phyloP scores from a whole-genome alignment of 2,329 filamentous ascomycete species.

The Colletotrichum sp. region DNA sequence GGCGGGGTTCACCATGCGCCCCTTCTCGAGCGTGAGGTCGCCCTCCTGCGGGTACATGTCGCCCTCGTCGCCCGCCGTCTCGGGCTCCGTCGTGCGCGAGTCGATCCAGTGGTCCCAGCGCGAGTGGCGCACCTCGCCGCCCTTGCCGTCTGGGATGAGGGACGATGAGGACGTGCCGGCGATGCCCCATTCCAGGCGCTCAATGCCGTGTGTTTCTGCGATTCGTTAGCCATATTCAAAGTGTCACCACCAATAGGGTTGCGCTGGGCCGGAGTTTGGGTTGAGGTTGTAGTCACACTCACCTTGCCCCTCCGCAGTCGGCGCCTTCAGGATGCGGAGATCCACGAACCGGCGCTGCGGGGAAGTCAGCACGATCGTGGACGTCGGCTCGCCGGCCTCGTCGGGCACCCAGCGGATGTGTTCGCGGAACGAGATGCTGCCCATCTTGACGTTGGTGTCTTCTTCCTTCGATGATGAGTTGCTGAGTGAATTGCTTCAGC shows the following conservation, averaged over 20 bases:
- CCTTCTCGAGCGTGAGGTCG: conserved; percentile 58
- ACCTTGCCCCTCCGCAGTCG: conserved; percentile 18
- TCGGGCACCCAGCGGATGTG: conserved; percentile 65
- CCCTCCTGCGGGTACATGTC: conserved; percentile 54
- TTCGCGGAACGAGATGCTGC: conserved; percentile 60
- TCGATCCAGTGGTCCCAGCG: conserved; percentile 67
- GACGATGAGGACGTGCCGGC: conserved; percentile 56
- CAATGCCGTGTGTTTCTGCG: not conserved
- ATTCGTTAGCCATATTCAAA: not conserved
- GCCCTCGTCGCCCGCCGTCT: conserved; percentile 56
- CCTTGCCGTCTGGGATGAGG: conserved; percentile 28
- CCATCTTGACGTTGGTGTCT: conserved; percentile 32
- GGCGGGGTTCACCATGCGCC: conserved; percentile 63
- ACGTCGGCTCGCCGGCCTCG: conserved; percentile 62
- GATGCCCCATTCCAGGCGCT: conserved; percentile 69
- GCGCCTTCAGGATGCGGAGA: conserved; percentile 52
- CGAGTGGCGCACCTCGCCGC: conserved; percentile 35
- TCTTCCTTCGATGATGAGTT: not conserved
- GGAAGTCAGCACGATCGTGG: conserved; percentile 69
- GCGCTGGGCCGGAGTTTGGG: not conserved
- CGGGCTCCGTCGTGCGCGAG: conserved; percentile 46
- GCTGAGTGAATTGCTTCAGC: not conserved
- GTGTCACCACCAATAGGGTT: accelerated
- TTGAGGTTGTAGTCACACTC: not conserved
- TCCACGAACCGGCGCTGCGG: conserved; percentile 65